Percentiles rank a stretch among this genome's conserved stretches.
These are phyloP conservation scores for Cystobasidium pallidum DNA, from an alignment of 1,284 basidiomycete species.

Conservation along the genomic window DNA sequence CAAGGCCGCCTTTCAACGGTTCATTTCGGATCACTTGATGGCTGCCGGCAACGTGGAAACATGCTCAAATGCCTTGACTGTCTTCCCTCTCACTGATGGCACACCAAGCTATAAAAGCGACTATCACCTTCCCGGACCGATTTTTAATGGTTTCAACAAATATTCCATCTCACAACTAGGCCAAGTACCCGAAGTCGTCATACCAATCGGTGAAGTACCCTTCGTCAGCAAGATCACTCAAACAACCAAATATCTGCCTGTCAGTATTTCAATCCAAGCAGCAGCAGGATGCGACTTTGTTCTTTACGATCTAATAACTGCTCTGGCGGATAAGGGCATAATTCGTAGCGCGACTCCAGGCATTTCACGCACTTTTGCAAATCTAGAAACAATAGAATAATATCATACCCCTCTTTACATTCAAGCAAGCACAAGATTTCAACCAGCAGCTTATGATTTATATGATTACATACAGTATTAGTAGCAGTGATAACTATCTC, in stretches of 20 bases:
- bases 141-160: conserved; percentile 55
- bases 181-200: conserved; percentile 58
- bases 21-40: conserved; percentile 56
- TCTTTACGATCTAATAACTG: conserved; percentile 58
- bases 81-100: conserved; percentile 56
- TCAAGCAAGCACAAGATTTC: not conserved
- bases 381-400: not conserved
- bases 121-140: conserved; percentile 46
- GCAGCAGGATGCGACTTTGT: conserved; percentile 59
- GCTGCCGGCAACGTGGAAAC: conserved; percentile 52
- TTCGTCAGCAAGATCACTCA: conserved; percentile 59
- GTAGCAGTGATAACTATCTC: too few relatives aligned
- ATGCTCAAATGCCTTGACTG: conserved; percentile 58
- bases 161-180: conserved; percentile 52
- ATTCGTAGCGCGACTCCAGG: conserved; percentile 55
- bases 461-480: not conserved
- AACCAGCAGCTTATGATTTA: not conserved
- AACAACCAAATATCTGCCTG: conserved; percentile 58
- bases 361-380: conserved; percentile 23
- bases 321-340: conserved; percentile 56
- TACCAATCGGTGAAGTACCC: conserved; percentile 59
- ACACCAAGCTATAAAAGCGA: conserved; percentile 50
- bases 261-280: conserved; percentile 58
- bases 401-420: not conserved
- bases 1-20: conserved; percentile 56